Evolutionary conservation across 23 red algal genomes (phyloP), one percentile per base, ranked within the genome.

Genomic region (Gracilaria vermiculophylla): DNA sequence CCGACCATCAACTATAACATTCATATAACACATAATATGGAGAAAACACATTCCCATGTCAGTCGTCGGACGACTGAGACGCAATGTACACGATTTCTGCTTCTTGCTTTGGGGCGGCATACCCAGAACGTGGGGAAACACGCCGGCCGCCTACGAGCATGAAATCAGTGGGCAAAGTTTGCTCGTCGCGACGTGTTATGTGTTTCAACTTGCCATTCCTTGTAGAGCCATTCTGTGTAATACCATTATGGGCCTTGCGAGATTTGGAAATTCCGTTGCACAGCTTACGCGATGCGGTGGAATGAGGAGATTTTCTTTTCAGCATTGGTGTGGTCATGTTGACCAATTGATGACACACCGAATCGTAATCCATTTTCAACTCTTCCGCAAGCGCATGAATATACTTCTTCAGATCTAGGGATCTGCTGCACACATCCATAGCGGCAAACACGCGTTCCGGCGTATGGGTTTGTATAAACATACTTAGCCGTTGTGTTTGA

Each of bases 191-290:
- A 73, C 67, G 17, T 47, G 37, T 19, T n/a, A 73, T 9, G 17
- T 28, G 67, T 2, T 28, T 73, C 40, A 73, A 8, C 37, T 45
- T 73, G 24, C 67, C 67, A 73, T 73, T 73, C 42, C 67, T 47
- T 48, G 64, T 21, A 2, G 27, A 39, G 19, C 64, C 34, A 69
- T 69, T 13, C 64, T 33, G 29, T 35, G 5, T 15, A 1, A 19
- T 44, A 73, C 36, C 42, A 32, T 29, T 73, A 3, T 47, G 67
- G n/a, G 42, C 23, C 39, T 48, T 73, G n/a, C 11, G 67, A 3
- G 67, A 14, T 73, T 73, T 73, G 5, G 67, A 73, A 73, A 73
- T 73, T 10, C 67, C 67, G 23, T 73, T 73, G 14, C 67, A 19
- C 37, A 73, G 23, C 3, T 20, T 42, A 48, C 67, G 67, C 17